Conservation (phyloP, 768 basidiomycete genomes). For the Naganishia randhawae region DNA sequence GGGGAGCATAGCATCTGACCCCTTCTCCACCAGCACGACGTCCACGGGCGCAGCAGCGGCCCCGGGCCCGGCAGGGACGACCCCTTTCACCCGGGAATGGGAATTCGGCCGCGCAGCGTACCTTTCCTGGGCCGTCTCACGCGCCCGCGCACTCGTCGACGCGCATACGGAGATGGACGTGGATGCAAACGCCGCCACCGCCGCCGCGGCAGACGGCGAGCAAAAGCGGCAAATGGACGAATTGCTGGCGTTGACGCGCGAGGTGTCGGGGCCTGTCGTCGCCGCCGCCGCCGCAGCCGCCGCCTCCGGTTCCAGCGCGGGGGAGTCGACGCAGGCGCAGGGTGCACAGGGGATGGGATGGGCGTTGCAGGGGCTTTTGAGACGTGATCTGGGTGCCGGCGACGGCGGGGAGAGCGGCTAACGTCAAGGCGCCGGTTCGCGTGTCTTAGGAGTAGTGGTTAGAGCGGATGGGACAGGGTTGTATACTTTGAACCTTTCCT, state of each 20-base stretch:
- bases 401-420: background rate
- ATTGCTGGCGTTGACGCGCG: background rate
- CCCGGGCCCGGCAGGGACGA: conserved; percentile 31
- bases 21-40: background rate
- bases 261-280: background rate
- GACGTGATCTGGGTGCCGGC: background rate
- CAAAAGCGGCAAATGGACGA: background rate
- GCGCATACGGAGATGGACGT: background rate
- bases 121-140: conserved; percentile 64
- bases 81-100: conserved; percentile 63
- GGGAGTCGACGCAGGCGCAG: background rate
- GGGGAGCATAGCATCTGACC: no score
- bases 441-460: no score
- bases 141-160: background rate
- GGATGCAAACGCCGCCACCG: background rate
- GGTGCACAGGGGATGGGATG: background rate
- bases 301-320: no score
- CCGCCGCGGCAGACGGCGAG: background rate
- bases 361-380: background rate
- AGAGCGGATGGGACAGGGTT: no score
- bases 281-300: no score
- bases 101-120: conserved; percentile 72
- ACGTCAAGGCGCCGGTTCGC: no score
- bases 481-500: no score
- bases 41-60: background rate